These are phyloP conservation scores for Carex cristatella DNA, from an alignment of 176 grass and related monocot genomes.

Conservation along the genomic window DNA sequence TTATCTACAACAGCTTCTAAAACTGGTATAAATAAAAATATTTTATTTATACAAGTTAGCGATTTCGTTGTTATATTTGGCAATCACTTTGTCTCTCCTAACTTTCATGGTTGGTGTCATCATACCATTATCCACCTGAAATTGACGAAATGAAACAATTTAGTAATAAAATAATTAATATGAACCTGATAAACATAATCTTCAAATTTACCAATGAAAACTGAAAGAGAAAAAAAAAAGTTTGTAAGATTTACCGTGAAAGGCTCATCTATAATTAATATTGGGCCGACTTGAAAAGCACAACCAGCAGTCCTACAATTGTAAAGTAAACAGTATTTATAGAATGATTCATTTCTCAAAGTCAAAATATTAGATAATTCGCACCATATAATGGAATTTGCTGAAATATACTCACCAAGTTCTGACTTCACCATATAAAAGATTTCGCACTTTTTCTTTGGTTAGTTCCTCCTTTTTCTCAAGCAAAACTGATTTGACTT, in stretches of 20 bases:
- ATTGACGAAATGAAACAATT: not conserved
- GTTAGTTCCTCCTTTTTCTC: constrained; percentile 24
- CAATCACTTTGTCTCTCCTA: constrained; percentile 57
- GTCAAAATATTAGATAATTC: not conserved
- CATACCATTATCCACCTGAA: constrained; percentile 83
- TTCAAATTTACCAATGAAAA: not conserved
- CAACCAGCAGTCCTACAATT: constrained; percentile 49
- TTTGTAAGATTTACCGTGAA: constrained; percentile 47
- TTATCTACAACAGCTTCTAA: not conserved
- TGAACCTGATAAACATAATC: not conserved
- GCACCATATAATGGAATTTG: not conserved
- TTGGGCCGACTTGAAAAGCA: constrained; percentile 68
- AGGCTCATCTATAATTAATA: constrained; percentile 62
- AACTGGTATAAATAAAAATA: not conserved
- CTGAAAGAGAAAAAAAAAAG: not conserved
- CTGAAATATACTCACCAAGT: constrained; percentile 43
- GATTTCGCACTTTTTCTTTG: constrained; percentile 44
- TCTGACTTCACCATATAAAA: constrained; percentile 64
- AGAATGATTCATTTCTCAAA: not conserved
- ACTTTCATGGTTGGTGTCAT: constrained; percentile 97
- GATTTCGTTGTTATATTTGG: constrained; percentile 53
- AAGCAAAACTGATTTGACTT: constrained; percentile 41
- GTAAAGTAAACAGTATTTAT: not conserved
- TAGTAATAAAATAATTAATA: not conserved
- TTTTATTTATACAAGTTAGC: constrained; percentile 45